phyloP scores from a whole-genome alignment of 2,329 filamentous ascomycete species.

The Leptodontidium sp. region DNA sequence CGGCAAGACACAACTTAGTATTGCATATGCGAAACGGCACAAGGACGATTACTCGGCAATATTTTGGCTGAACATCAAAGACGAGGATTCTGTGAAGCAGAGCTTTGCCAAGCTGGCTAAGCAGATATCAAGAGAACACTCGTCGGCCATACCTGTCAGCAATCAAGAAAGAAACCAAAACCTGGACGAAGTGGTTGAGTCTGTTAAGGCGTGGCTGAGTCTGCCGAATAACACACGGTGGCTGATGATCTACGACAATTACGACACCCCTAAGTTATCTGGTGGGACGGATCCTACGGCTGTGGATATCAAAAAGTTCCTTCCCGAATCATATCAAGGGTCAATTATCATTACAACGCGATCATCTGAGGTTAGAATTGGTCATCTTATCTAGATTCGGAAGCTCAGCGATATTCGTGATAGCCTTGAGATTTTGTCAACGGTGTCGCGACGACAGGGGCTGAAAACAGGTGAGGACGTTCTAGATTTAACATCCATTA shows the following conservation, averaged over 20 bases:
- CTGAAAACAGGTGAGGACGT: constrained; percentile 22
- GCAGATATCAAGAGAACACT: constrained; percentile 26
- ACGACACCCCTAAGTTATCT: constrained; percentile 19
- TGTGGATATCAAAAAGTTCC: constrained; percentile 23
- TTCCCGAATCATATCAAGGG: constrained; percentile 22
- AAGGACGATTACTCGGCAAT: constrained; percentile 33
- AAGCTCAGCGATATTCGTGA: constrained; percentile 22
- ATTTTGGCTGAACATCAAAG: constrained; percentile 33
- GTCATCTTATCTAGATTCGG: constrained; percentile 19
- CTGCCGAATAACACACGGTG: constrained; percentile 22
- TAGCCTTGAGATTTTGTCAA: constrained; percentile 25
- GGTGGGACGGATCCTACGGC: background rate
- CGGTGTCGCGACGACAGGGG: constrained; percentile 9
- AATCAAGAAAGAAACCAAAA: background rate
- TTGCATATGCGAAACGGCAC: constrained; percentile 46
- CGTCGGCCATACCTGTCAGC: constrained; percentile 4
- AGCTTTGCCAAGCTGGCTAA: constrained; percentile 39
- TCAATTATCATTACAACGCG: constrained; percentile 29
- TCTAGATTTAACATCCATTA: constrained; percentile 17
- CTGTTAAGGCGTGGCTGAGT: constrained; percentile 23
- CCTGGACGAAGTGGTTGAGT: constrained; percentile 9
- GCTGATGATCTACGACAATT: constrained; percentile 28
- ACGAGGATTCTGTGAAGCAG: constrained; percentile 39
- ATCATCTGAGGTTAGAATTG: constrained; percentile 18
- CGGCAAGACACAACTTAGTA: too few relatives aligned